These are phyloP conservation scores for Chlorencoelia australis DNA, from an alignment of 2,329 filamentous ascomycete species.

Conservation along the genomic window DNA sequence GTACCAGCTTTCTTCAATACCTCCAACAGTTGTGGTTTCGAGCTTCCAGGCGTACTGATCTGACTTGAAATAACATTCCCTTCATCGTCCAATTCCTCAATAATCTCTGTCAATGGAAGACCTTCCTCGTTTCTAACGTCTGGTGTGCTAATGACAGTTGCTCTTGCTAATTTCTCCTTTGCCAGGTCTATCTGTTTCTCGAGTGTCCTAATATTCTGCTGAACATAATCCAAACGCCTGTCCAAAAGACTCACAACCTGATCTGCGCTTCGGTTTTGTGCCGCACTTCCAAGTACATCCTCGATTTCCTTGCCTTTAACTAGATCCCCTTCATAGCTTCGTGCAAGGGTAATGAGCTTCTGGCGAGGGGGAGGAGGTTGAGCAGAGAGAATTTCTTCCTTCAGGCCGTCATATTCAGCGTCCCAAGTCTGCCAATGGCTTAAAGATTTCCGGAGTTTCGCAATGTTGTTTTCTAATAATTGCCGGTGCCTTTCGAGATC, in stretches of 20 bases:
- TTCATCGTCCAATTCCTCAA: slow-evolving; percentile 85
- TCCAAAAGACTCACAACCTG: slow-evolving; percentile 60
- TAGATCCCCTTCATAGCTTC: slow-evolving; percentile 43
- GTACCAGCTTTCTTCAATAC: slow-evolving; percentile 70
- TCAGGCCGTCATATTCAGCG: slow-evolving; percentile 81
- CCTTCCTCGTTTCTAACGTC: slow-evolving; percentile 57
- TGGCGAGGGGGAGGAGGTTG: slow-evolving; percentile 36
- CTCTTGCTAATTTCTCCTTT: slow-evolving; percentile 59
- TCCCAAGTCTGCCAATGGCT: slow-evolving; percentile 88
- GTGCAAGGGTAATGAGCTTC: slow-evolving; percentile 43
- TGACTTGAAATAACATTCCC: slow-evolving; percentile 68
- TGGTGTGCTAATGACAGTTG: slow-evolving; percentile 48
- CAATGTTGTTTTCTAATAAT: slow-evolving; percentile 65
- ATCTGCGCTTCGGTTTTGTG: slow-evolving; percentile 40
- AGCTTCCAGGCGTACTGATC: slow-evolving; percentile 56
- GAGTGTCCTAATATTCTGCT: slow-evolving; percentile 66
- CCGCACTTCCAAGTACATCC: slow-evolving; percentile 33
- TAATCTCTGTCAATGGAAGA: slow-evolving; percentile 77
- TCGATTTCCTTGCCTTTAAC: slow-evolving; percentile 48
- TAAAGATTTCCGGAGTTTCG: slow-evolving; percentile 63
- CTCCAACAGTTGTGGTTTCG: slow-evolving; percentile 58
- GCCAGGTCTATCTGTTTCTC: slow-evolving; percentile 56
- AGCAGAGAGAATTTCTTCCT: slow-evolving; percentile 59
- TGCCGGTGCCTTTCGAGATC: slow-evolving; percentile 66
- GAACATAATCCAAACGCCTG: slow-evolving; percentile 80